Evolutionary conservation across 176 grass and related monocot species (phyloP), one percentile per base, ranked within the genome.

Genomic region (Cenchrus fungigraminus): DNA sequence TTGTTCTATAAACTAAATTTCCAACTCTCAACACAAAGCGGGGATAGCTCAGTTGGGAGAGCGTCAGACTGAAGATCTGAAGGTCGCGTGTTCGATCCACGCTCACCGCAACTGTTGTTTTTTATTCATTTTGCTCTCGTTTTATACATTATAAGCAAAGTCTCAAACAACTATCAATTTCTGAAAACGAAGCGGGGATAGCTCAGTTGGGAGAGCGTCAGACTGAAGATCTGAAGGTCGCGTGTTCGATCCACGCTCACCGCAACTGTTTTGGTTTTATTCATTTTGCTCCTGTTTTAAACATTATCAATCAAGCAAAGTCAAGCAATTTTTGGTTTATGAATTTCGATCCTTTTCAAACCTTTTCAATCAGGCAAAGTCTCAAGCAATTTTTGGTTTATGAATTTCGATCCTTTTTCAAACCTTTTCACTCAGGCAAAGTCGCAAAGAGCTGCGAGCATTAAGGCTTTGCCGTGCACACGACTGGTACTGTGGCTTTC

Each of bases 1-100:
- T 2, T 2, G 6, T 17, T 3, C 15, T 55, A 16, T 16, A 19
- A 7, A 7, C 6, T 2, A 2, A 19, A 20, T 1, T 59, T 59
- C 6, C 6, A n/a, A n/a, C 9, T 9, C 0, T 0, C 6, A n/a
- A 1, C 46, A 52, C 14, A 3, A 32, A 17, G 84, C 93, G 85
- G 91, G 93, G 91, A 95, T 98, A 94, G 93, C 89, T 98, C 93
- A 89, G 91, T 90, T 98, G 93, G 96, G 93, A 98, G 89, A 98
- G 93, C 88, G 91, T 98, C 93, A 98, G 93, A 94, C 93, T 95
- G 91, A 98, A 95, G 91, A 95, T 95, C 87, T 95, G 93, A 98
- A 98, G 93, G 89, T 94, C 91, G 93, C 86, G 91, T 94, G 80
- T 92, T 92, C 80, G 84, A 92, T 89, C 84, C 87, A 92, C 76